Percentiles rank a stretch among this genome's conserved stretches.
Conservation (phyloP, 345 rosid species). For the Pelargonium nanum region DNA sequence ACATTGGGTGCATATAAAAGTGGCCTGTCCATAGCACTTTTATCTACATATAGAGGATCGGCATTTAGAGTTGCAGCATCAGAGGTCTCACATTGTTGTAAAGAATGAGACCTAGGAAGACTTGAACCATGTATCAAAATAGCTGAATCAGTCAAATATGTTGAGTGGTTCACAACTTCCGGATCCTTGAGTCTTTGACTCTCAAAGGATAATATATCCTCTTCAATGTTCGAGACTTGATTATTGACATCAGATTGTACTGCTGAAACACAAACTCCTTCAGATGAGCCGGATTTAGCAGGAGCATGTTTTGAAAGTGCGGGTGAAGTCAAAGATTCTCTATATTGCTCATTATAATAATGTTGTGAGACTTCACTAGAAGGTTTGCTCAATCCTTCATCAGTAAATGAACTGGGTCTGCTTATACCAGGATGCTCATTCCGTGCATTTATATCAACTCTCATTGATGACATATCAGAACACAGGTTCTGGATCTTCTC, state of each 20-base stretch:
- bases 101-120: constrained; percentile 22
- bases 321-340: constrained; percentile 9
- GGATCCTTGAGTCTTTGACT: constrained; percentile 34
- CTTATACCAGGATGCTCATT: constrained; percentile 9
- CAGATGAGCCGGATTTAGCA: constrained; percentile 4
- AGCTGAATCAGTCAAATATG: constrained; percentile 14
- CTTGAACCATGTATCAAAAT: constrained; percentile 11
- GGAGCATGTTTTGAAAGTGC: constrained; percentile 12
- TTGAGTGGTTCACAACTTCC: constrained; percentile 19
- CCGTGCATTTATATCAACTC: neutral
- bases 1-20: constrained; percentile 13
- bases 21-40: constrained; percentile 13
- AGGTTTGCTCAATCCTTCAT: neutral
- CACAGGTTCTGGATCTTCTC: constrained; percentile 19
- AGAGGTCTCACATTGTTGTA: constrained; percentile 8
- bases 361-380: constrained; percentile 12
- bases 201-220: constrained; percentile 27
- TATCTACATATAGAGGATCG: constrained; percentile 14
- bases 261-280: constrained; percentile 9
- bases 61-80: constrained; percentile 9
- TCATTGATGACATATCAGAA: constrained; percentile 9
- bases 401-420: constrained; percentile 8
- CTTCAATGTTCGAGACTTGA: constrained; percentile 18
- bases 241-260: constrained; percentile 8
- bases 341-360: neutral